A percentile compares a stretch with the other conserved stretches of the same genome.
These are phyloP conservation scores for Neolentinus lepideus DNA, from an alignment of 1,284 basidiomycete genomes.

Conservation along the genomic window DNA sequence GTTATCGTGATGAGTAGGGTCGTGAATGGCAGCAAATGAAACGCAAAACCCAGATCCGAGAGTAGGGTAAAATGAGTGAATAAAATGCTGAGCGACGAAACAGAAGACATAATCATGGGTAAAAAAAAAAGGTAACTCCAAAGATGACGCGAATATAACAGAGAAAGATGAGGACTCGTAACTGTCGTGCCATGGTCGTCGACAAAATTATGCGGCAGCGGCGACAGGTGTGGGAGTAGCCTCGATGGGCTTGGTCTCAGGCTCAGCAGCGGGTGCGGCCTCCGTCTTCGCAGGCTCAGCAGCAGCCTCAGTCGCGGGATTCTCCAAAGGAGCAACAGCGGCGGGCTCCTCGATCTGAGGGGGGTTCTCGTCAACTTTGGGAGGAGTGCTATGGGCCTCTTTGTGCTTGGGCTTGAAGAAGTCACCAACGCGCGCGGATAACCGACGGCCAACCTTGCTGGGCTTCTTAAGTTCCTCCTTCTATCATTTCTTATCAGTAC, in stretches of 20 bases:
- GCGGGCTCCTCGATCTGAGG: conserved; percentile 72
- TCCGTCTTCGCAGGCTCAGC: conserved; percentile 22
- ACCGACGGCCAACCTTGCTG: conserved; percentile 64
- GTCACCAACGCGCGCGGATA: conserved; percentile 70
- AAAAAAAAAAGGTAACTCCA: conserved; percentile 22
- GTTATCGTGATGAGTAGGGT: conserved; percentile 43
- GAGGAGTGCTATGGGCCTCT: conserved; percentile 57
- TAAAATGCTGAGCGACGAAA: conserved; percentile 20
- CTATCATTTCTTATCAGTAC: conserved; percentile 13
- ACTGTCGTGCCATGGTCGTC: conserved; percentile 36
- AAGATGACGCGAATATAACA: conserved; percentile 24
- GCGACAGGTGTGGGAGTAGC: conserved; percentile 33
- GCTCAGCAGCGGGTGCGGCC: conserved; percentile 26
- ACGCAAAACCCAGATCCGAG: conserved; percentile 51
- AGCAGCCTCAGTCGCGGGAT: conserved; percentile 40
- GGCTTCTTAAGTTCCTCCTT: conserved; percentile 41
- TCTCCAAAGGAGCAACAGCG: conserved; percentile 70
- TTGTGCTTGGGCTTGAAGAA: conserved; percentile 78
- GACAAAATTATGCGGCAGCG: conserved; percentile 45
- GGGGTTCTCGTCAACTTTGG: conserved; percentile 81
- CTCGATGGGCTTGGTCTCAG: conserved; percentile 26
- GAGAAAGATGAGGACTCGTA: conserved; percentile 42
- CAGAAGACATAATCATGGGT: conserved; percentile 24
- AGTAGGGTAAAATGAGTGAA: conserved; percentile 45
- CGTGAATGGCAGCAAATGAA: conserved; percentile 30